phyloP scores from a whole-genome alignment of 345 rosid genomes.

The Crucihimalaya himalaica region DNA sequence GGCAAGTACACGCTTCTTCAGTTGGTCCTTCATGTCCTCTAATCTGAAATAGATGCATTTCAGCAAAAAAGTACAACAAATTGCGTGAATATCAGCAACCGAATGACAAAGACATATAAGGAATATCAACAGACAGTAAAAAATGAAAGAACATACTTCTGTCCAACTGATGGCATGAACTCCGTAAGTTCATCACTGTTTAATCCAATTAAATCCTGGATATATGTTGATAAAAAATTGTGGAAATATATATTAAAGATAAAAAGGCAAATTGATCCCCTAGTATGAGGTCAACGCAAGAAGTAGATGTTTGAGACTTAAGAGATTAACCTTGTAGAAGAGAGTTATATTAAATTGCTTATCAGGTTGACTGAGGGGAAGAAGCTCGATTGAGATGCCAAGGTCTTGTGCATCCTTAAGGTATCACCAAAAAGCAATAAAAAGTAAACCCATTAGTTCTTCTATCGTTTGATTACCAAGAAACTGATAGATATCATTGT shows the following conservation, averaged over 20 bases:
- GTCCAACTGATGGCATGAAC: constrained; percentile 64
- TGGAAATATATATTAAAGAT: constrained; percentile 31
- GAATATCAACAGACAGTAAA: not conserved
- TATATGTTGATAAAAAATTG: constrained; percentile 48
- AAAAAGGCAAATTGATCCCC: constrained; percentile 1
- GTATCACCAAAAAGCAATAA: constrained; percentile 26
- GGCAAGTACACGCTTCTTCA: constrained; percentile 77
- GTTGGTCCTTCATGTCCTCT: constrained; percentile 88
- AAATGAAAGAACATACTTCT: constrained; percentile 51
- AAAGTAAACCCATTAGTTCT: not conserved
- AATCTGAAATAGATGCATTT: constrained; percentile 52
- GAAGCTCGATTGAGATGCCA: constrained; percentile 89
- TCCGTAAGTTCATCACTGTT: constrained; percentile 60
- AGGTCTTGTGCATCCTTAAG: constrained; percentile 95
- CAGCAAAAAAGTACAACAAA: constrained; percentile 1
- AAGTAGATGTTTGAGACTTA: constrained; percentile 25
- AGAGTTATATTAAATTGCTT: constrained; percentile 64
- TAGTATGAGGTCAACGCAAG: constrained; percentile 16
- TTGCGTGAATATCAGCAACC: constrained; percentile 5
- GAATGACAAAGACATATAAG: constrained; percentile 3
- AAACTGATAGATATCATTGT: constrained; percentile 5
- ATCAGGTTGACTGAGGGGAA: constrained; percentile 68
- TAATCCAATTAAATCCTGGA: constrained; percentile 83
- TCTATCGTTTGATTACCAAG: constrained; percentile 10
- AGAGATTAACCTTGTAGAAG: constrained; percentile 47